Conservation (phyloP, 176 grass and related monocot genomes). For the Themeda triandra region DNA sequence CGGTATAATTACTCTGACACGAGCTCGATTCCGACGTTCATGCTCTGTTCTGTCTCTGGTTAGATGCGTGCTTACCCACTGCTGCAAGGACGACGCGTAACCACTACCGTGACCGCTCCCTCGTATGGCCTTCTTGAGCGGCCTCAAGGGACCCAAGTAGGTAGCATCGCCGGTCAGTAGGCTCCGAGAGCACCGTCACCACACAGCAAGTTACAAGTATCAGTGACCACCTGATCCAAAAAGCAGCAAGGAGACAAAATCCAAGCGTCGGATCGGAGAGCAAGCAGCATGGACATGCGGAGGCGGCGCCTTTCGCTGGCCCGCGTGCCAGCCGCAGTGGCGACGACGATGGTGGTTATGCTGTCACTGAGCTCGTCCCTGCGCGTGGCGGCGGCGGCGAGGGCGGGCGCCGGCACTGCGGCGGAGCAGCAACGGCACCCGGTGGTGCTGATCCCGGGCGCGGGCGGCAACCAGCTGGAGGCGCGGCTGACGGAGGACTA, state of each 20-base stretch:
- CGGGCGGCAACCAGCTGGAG: constrained; percentile 89
- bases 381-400: not conserved
- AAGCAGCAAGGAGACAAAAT: constrained; percentile 13
- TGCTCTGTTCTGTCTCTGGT: not conserved
- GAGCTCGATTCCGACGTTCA: not conserved
- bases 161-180: not conserved
- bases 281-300: not conserved
- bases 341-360: not conserved
- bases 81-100: constrained; percentile 29
- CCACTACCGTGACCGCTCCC: not conserved
- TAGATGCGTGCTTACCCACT: not conserved
- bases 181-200: constrained; percentile 3
- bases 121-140: not conserved
- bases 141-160: constrained; percentile 27
- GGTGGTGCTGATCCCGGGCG: constrained; percentile 72
- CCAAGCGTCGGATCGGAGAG: not conserved
- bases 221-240: constrained; percentile 19
- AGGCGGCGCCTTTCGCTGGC: not conserved
- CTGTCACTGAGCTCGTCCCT: constrained; percentile 27
- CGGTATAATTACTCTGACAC: not conserved
- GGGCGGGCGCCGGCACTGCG: not conserved
- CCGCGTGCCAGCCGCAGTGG: not conserved
- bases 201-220: constrained; percentile 29
- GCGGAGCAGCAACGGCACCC: constrained; percentile 44
- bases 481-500: constrained; percentile 68